Percentiles rank a stretch among this genome's conserved stretches.
Evolutionary conservation across 2,329 filamentous ascomycete species (phyloP).

Genomic region (Colletotrichum eremochloae): DNA sequence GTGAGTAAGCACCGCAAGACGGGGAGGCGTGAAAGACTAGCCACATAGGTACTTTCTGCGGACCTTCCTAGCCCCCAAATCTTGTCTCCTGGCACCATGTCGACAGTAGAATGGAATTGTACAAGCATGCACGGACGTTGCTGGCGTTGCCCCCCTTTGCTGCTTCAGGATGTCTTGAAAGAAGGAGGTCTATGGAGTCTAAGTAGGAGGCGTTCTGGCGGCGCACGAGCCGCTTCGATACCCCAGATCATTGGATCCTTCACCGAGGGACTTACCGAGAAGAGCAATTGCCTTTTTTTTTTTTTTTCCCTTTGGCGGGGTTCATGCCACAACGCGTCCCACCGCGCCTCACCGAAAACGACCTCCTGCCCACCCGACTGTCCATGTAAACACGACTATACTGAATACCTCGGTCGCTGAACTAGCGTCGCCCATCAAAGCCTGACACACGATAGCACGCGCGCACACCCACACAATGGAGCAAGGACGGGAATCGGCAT

Average conservation of each 20-base stretch:
- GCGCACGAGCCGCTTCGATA: conserved; percentile 20
- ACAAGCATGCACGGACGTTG: not conserved
- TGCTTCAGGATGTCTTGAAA: conserved; percentile 6
- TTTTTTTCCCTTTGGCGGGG: conserved; percentile 15
- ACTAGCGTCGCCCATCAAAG: not conserved
- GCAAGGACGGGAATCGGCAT: conserved; percentile 35
- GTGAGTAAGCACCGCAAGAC: not conserved
- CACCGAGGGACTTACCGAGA: conserved; percentile 20
- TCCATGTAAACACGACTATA: not conserved
- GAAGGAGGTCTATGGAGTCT: not conserved
- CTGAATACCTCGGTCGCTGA: not conserved
- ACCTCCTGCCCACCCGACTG: not conserved
- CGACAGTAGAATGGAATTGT: not conserved
- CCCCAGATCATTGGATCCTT: conserved; percentile 9
- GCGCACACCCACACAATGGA: conserved; percentile 26
- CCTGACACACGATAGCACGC: not conserved
- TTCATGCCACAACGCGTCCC: conserved; percentile 33
- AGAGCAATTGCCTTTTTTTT: not conserved
- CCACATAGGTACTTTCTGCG: not conserved
- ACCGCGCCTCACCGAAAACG: conserved; percentile 38
- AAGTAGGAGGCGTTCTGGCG: not conserved
- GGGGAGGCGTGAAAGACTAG: not conserved
- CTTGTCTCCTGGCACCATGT: not conserved
- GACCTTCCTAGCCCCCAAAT: not conserved
- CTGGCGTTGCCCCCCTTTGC: not conserved